A percentile compares a stretch with the other conserved stretches of the same genome.
Conservation (phyloP, 441 rosid species). For the Populus trichocarpa region DNA sequence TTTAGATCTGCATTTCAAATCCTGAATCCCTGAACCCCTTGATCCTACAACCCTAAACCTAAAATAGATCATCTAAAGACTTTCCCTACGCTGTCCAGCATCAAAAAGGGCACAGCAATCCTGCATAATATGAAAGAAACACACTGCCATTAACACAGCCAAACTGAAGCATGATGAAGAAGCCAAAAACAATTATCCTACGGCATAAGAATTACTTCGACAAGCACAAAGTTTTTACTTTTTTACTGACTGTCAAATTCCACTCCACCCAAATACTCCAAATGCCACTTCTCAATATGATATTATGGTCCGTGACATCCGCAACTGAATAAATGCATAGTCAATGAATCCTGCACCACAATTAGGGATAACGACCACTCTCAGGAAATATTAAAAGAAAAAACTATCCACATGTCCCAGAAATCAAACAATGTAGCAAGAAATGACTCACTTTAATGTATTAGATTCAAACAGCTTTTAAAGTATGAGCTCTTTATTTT, state of each 20-base stretch:
- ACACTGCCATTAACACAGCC: background rate
- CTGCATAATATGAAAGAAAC: background rate
- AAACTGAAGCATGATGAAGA: background rate
- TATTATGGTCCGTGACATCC: background rate
- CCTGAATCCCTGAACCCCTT: background rate
- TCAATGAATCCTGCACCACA: background rate
- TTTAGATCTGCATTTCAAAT: background rate
- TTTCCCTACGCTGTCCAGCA: background rate
- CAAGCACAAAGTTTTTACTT: background rate
- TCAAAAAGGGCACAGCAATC: background rate
- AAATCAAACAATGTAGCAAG: background rate
- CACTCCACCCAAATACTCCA: background rate
- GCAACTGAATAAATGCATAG: background rate
- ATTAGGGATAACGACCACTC: background rate
- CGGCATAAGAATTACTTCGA: background rate
- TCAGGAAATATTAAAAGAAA: background rate
- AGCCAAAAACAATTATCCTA: background rate
- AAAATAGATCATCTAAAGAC: background rate
- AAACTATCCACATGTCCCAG: background rate
- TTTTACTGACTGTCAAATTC: background rate
- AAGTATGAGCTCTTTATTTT: background rate
- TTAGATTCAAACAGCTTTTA: no score
- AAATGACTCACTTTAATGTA: background rate
- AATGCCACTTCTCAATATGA: background rate
- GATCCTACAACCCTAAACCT: background rate